Evolutionary conservation across 2,329 filamentous ascomycete species (phyloP).

Genomic region (Cercospora zeae-maydis): DNA sequence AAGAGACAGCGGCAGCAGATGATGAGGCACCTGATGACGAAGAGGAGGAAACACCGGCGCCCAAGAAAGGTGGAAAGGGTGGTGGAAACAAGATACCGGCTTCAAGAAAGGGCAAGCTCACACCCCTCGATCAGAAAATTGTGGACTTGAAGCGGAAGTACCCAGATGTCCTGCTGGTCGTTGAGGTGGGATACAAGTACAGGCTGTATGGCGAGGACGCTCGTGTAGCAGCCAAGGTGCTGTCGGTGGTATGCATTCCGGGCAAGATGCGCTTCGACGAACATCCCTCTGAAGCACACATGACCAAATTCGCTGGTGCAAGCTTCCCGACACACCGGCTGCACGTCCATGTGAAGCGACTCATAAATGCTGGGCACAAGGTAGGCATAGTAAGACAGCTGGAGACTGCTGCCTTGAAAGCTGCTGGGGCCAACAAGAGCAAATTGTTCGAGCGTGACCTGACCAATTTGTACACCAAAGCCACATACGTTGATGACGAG

Average conservation of each 20-base stretch:
- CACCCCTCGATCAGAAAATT: constrained; percentile 89
- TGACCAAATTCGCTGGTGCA: constrained; percentile 88
- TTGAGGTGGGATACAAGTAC: constrained; percentile 98
- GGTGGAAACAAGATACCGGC: constrained; percentile 49
- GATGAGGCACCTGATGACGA: constrained; percentile 58
- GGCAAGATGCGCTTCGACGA: constrained; percentile 94
- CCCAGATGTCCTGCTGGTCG: constrained; percentile 81
- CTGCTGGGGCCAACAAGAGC: constrained; percentile 90
- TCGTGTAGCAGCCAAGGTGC: constrained; percentile 77
- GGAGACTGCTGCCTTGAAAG: constrained; percentile 93
- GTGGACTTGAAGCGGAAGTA: constrained; percentile 91
- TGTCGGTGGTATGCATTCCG: constrained; percentile 94
- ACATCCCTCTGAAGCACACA: constrained; percentile 85
- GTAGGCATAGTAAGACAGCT: constrained; percentile 92
- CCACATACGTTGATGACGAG: constrained; percentile 91
- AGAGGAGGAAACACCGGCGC: constrained; percentile 48
- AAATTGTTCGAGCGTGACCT: constrained; percentile 87
- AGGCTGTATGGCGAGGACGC: constrained; percentile 96
- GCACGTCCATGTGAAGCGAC: constrained; percentile 87
- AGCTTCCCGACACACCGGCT: constrained; percentile 91
- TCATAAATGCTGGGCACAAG: constrained; percentile 90
- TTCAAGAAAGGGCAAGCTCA: constrained; percentile 75
- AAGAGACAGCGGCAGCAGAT: constrained; percentile 51
- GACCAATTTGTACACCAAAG: constrained; percentile 96
- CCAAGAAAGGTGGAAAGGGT: constrained; percentile 47